A percentile compares a stretch with the other conserved stretches of the same genome.
Conservation (phyloP, 768 basidiomycete species). For the Boletellus ananas region DNA sequence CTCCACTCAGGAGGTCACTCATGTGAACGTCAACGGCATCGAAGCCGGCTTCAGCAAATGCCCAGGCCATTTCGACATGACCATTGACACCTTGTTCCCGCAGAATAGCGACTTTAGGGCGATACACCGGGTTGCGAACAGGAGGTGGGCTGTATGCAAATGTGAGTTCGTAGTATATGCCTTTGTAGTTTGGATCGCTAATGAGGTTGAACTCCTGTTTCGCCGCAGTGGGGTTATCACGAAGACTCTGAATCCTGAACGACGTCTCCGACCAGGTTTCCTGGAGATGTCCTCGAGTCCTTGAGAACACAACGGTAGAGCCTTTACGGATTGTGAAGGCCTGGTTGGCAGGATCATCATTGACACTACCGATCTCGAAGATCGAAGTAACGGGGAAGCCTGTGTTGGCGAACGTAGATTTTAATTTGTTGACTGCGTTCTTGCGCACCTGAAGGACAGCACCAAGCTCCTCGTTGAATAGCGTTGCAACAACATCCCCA, state of each 20-base stretch:
- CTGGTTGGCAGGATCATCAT: constrained; percentile 52
- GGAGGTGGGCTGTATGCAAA: constrained; percentile 42
- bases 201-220: constrained; percentile 82
- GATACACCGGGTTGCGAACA: constrained; percentile 38
- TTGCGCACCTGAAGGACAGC: constrained; percentile 84
- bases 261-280: constrained; percentile 93
- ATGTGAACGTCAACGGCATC: constrained; percentile 96
- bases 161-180: constrained; percentile 74
- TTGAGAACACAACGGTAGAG: constrained; percentile 52
- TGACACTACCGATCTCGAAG: constrained; percentile 72
- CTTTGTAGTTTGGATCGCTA: constrained; percentile 47
- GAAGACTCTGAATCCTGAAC: constrained; percentile 82
- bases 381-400: constrained; percentile 79
- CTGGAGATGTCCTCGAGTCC: constrained; percentile 70
- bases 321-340: constrained; percentile 57
- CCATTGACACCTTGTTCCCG: constrained; percentile 99
- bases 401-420: constrained; percentile 55
- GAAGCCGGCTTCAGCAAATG: constrained; percentile 92
- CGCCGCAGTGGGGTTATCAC: constrained; percentile 77
- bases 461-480: constrained; percentile 97
- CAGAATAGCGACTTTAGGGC: constrained; percentile 90
- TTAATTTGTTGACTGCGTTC: constrained; percentile 51
- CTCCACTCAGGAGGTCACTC: constrained; percentile 87
- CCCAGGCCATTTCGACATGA: constrained; percentile 98
- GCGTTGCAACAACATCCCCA: constrained; percentile 57